These are phyloP conservation scores for Triticum turgidum DNA, from an alignment of 176 grass and related monocot genomes.

Conservation along the genomic window DNA sequence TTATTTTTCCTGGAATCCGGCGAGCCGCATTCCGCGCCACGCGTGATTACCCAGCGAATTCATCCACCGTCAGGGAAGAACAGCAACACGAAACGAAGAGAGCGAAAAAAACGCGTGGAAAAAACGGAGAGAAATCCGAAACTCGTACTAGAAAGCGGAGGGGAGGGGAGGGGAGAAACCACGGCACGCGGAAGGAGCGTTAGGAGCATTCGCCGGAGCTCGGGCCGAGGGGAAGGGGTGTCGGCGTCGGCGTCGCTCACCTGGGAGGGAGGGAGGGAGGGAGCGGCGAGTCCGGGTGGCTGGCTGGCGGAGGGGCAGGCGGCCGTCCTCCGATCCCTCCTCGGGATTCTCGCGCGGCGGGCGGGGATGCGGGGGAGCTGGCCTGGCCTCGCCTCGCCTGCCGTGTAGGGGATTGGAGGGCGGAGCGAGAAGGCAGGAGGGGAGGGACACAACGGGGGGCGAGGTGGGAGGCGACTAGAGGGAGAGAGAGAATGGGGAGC, in stretches of 20 bases:
- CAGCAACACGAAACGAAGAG: not conserved
- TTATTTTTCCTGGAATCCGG: not conserved
- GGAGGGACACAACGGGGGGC: not conserved
- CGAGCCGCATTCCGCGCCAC: not conserved
- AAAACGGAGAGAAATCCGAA: not conserved
- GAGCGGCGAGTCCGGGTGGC: not conserved
- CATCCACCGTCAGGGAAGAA: not conserved
- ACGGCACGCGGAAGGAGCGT: not conserved
- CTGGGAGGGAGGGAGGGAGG: not conserved
- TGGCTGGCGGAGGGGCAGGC: not conserved
- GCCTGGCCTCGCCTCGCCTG: conserved; percentile 20
- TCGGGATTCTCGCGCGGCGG: conserved; percentile 37
- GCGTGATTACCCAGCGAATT: conserved; percentile 3
- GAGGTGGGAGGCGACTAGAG: conserved; percentile 41
- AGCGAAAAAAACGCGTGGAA: not conserved
- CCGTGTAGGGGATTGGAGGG: conserved; percentile 24
- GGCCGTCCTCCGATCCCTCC: conserved; percentile 43
- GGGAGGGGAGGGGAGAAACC: not conserved
- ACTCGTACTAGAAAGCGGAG: not conserved
- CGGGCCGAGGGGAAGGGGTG: not conserved
- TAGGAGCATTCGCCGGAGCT: not conserved
- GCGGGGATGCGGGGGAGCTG: conserved; percentile 22
- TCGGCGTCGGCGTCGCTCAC: not conserved
- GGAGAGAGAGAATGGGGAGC: conserved; percentile 7
- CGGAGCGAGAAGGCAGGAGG: conserved; percentile 15